phyloP scores from a whole-genome alignment of 495 filamentous ascomycete genomes.

The Penicillium turbatum region DNA sequence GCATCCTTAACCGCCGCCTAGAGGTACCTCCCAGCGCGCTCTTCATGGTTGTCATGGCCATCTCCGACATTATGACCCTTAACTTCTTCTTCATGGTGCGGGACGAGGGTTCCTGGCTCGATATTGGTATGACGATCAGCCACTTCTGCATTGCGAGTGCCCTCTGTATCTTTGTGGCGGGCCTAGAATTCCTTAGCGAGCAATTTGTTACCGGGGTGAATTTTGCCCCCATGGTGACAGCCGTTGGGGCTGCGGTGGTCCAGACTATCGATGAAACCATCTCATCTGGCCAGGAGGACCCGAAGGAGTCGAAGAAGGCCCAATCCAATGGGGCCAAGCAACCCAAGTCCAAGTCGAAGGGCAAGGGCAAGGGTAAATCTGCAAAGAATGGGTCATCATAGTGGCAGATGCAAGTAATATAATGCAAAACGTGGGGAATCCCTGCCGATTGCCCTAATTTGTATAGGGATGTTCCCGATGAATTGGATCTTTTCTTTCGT shows the following conservation, averaged over 20 bases:
- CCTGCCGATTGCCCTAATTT: neutral
- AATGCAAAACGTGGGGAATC: neutral
- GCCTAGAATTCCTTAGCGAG: constrained; percentile 80
- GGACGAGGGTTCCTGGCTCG: constrained; percentile 94
- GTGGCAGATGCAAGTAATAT: neutral
- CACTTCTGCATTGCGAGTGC: constrained; percentile 90
- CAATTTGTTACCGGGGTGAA: constrained; percentile 78
- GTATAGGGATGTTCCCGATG: neutral
- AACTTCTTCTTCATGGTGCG: constrained; percentile 98
- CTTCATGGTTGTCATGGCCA: constrained; percentile 92
- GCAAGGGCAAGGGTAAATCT: constrained; percentile 11
- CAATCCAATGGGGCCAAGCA: constrained; percentile 1
- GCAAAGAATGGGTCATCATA: constrained; percentile 11
- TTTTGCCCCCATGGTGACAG: constrained; percentile 42
- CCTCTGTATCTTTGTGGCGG: constrained; percentile 86
- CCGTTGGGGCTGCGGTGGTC: constrained; percentile 14
- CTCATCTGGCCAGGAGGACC: constrained; percentile 19
- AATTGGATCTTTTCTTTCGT: constrained; percentile 4
- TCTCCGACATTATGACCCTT: constrained; percentile 87
- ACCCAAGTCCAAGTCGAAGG: constrained; percentile 3
- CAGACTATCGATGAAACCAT: constrained; percentile 17
- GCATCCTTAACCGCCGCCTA: constrained; percentile 82
- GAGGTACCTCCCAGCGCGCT: constrained; percentile 77
- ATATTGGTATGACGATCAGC: constrained; percentile 93
- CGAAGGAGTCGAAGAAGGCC: neutral